phyloP scores from a whole-genome alignment of 2,329 filamentous ascomycete species.

The Albophoma yamanashiensis region DNA sequence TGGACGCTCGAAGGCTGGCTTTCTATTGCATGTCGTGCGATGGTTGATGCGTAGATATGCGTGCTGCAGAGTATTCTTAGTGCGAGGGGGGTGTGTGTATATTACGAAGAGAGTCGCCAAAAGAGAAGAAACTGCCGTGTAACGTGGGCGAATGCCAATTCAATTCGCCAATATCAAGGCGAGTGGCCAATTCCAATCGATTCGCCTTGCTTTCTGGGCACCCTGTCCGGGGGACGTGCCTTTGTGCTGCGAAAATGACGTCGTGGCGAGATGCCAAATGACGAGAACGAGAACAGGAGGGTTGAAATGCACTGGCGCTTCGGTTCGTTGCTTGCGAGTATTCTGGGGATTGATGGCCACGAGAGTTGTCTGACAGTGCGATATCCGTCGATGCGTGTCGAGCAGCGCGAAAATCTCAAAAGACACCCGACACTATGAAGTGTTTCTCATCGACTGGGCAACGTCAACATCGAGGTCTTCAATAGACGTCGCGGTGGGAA shows the following conservation, averaged over 20 bases:
- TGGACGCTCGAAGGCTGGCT: conserved; percentile 1
- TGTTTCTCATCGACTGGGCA: neutral
- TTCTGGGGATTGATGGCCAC: neutral
- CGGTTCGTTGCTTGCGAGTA: neutral
- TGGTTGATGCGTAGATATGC: conserved; percentile 1
- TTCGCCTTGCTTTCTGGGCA: neutral
- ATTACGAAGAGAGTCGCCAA: neutral
- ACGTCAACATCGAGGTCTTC: neutral
- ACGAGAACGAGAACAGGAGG: neutral
- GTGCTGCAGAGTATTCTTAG: neutral
- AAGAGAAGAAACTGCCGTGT: neutral
- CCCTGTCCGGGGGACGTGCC: neutral
- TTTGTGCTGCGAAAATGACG: neutral
- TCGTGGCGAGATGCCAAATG: neutral
- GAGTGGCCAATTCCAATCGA: neutral
- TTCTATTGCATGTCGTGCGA: conserved; percentile 12
- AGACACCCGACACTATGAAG: neutral
- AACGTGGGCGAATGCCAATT: neutral
- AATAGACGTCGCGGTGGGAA: neutral
- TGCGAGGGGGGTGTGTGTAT: neutral
- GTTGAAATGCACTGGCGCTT: neutral
- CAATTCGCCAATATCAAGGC: neutral
- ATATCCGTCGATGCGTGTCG: neutral
- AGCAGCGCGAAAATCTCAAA: neutral
- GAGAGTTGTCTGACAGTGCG: neutral